Conservation (phyloP, 2,329 filamentous ascomycete genomes). For the Aureobasidium leucospermi region DNA sequence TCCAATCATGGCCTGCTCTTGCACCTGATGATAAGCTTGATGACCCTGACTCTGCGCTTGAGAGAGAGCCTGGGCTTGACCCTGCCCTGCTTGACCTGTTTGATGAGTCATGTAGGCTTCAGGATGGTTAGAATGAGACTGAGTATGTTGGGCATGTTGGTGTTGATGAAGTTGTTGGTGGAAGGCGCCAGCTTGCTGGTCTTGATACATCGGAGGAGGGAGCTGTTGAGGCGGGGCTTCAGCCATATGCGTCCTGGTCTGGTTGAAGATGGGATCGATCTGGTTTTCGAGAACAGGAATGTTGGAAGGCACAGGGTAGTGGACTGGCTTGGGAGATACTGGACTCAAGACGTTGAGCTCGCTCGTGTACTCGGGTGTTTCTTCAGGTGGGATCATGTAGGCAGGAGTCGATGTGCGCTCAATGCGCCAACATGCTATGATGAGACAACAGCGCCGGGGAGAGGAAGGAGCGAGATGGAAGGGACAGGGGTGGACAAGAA, state of each 20-base stretch:
- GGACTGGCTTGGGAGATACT: slow-evolving; percentile 62
- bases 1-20: slow-evolving; percentile 9
- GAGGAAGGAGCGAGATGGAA: slow-evolving; percentile 14
- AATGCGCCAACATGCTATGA: slow-evolving; percentile 34
- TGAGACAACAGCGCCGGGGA: slow-evolving; percentile 19
- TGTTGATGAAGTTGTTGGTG: neutral
- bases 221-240: neutral
- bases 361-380: slow-evolving; percentile 55
- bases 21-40: slow-evolving; percentile 9
- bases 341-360: slow-evolving; percentile 54
- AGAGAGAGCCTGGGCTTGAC: neutral
- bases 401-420: slow-evolving; percentile 27
- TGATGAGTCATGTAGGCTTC: slow-evolving; percentile 2
- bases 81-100: neutral
- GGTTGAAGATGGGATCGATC: slow-evolving; percentile 65
- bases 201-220: neutral
- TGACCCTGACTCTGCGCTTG: neutral
- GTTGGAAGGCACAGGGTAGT: slow-evolving; percentile 59
- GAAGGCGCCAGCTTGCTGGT: neutral
- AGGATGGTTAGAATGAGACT: neutral
- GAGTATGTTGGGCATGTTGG: neutral
- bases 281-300: slow-evolving; percentile 64
- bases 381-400: slow-evolving; percentile 47
- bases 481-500: slow-evolving; percentile 16
- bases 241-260: slow-evolving; percentile 35